Evolutionary conservation across 179 eudicot genomes (phyloP).

Genomic region (Patellifolia procumbens): DNA sequence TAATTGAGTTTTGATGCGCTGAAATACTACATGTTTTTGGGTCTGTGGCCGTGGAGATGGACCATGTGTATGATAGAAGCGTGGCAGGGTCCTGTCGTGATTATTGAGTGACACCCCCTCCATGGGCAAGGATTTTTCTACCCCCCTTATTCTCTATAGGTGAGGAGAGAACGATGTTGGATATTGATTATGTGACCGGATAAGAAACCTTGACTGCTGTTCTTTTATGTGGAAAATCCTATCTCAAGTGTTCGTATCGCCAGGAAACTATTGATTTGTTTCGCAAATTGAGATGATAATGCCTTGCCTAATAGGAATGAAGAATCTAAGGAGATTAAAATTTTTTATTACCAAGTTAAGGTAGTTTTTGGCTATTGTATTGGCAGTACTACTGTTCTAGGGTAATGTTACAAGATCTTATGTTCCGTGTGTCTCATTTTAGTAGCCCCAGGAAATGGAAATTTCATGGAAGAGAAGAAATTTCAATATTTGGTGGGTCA

Average conservation of each 20-base stretch:
- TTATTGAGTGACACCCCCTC: too few relatives aligned
- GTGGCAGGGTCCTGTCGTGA: too few relatives aligned
- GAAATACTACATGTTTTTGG: too few relatives aligned
- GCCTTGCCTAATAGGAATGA: not conserved
- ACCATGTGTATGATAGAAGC: too few relatives aligned
- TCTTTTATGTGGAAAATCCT: too few relatives aligned
- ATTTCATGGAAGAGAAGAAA: not conserved
- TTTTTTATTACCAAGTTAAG: not conserved
- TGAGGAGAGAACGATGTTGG: too few relatives aligned
- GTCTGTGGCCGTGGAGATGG: too few relatives aligned
- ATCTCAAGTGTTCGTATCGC: not conserved
- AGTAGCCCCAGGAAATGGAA: not conserved
- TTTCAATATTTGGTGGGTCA: not conserved
- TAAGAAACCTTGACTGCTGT: too few relatives aligned
- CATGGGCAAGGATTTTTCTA: too few relatives aligned
- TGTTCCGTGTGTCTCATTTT: not conserved
- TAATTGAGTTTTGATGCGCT: too few relatives aligned
- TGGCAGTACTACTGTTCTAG: not conserved
- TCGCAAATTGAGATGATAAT: conserved; percentile 2
- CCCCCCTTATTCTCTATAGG: too few relatives aligned
- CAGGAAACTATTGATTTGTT: not conserved
- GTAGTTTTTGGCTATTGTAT: not conserved
- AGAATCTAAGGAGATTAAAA: not conserved
- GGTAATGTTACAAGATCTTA: not conserved
- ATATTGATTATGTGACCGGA: too few relatives aligned